Conservation (phyloP, 2,329 filamentous ascomycete genomes). For the Cordyceps tenuipes region DNA sequence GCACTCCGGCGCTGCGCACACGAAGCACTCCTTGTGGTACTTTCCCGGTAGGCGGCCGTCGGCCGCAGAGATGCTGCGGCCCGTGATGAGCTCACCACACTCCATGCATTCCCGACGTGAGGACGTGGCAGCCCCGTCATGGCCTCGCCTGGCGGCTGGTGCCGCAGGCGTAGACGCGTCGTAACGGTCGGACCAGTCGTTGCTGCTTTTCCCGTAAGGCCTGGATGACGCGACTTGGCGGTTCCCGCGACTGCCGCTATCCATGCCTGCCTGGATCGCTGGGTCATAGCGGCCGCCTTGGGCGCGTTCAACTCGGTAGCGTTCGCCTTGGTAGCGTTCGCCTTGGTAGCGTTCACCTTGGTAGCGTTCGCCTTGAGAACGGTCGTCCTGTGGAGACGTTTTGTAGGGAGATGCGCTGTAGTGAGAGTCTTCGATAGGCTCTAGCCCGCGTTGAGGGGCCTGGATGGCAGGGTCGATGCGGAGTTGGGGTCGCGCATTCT, state of each 20-base stretch:
- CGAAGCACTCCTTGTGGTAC: constrained; percentile 93
- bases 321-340: no score
- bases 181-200: background rate
- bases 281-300: constrained; percentile 18
- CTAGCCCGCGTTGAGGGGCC: constrained; percentile 18
- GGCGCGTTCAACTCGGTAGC: no score
- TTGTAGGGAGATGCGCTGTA: constrained; percentile 19
- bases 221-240: constrained; percentile 6
- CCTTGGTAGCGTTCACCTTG: no score
- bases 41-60: constrained; percentile 86
- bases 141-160: constrained; percentile 23
- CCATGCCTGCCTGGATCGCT: constrained; percentile 17
- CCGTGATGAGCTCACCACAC: constrained; percentile 68
- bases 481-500: constrained; percentile 20
- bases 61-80: constrained; percentile 88
- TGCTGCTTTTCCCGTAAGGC: constrained; percentile 3
- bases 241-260: background rate
- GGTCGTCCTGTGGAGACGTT: constrained; percentile 18
- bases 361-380: background rate
- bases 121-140: constrained; percentile 30
- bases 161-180: constrained; percentile 12
- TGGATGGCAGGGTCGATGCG: constrained; percentile 27
- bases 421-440: constrained; percentile 22
- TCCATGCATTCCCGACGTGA: constrained; percentile 74
- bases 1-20: constrained; percentile 66